These are phyloP conservation scores for Cicer bijugum DNA, from an alignment of 306 rosid genomes.

Conservation along the genomic window DNA sequence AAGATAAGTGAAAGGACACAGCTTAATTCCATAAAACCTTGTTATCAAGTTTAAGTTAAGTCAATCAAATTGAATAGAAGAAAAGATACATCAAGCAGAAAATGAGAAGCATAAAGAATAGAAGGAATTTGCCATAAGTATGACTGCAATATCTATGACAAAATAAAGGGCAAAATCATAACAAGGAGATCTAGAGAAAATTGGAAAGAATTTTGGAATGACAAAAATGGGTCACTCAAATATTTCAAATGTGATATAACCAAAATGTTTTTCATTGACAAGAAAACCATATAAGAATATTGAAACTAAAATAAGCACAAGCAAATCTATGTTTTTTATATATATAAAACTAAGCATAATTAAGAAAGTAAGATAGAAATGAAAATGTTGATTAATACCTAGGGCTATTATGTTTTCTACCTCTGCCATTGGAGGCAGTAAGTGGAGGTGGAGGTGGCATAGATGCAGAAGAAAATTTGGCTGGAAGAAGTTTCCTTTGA, in stretches of 20 bases:
- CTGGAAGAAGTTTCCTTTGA: conserved; percentile 45
- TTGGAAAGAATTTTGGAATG: conserved; percentile 13
- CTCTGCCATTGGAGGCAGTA: conserved; percentile 51
- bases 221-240: not conserved
- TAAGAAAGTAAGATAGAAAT: not conserved
- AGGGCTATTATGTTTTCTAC: conserved; percentile 52
- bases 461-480: conserved; percentile 50
- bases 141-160: conserved; percentile 23
- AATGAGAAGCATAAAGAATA: conserved; percentile 23
- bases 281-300: not conserved
- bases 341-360: not conserved
- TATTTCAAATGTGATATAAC: conserved; percentile 15
- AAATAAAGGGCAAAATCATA: conserved; percentile 12
- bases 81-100: conserved; percentile 8
- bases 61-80: not conserved
- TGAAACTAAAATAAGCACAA: not conserved
- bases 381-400: conserved; percentile 51
- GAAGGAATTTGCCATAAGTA: not conserved
- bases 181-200: conserved; percentile 34
- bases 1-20: conserved; percentile 38
- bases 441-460: conserved; percentile 58
- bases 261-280: conserved; percentile 13
- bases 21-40: not conserved
- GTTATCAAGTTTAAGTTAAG: not conserved
- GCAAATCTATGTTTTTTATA: not conserved